Conservation (phyloP, 306 rosid genomes). For the Comarum palustre region DNA sequence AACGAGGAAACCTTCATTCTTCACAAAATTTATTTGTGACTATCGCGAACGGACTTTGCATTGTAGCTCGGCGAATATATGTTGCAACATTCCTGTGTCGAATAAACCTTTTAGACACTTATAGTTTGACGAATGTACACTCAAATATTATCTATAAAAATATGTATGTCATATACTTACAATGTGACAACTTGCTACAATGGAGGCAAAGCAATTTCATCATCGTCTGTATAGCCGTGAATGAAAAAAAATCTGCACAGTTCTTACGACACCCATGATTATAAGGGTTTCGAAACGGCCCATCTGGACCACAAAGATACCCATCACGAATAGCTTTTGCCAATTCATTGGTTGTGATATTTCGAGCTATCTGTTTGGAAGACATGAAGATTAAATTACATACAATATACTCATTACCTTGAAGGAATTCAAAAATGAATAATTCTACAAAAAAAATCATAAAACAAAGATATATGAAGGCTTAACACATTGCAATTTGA, state of each 20-base stretch:
- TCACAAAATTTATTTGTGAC: too few relatives aligned
- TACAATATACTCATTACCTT: slow-evolving; percentile 12
- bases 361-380: slow-evolving; percentile 71
- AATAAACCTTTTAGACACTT: too few relatives aligned
- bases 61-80: too few relatives aligned
- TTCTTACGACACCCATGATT: slow-evolving; percentile 77
- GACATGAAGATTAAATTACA: slow-evolving; percentile 20
- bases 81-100: too few relatives aligned
- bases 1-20: too few relatives aligned
- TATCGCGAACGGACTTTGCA: too few relatives aligned
- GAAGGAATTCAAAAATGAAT: neutral
- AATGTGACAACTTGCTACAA: slow-evolving; percentile 65
- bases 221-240: slow-evolving; percentile 65
- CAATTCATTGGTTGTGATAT: slow-evolving; percentile 79
- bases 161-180: too few relatives aligned
- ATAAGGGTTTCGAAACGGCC: slow-evolving; percentile 75
- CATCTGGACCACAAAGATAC: slow-evolving; percentile 82
- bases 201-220: slow-evolving; percentile 69
- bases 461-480: neutral
- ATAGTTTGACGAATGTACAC: too few relatives aligned
- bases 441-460: neutral
- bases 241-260: slow-evolving; percentile 62
- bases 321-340: slow-evolving; percentile 72
- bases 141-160: too few relatives aligned
- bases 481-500: neutral